Percentiles rank a stretch among this genome's conserved stretches.
Evolutionary conservation across 805 yeast species (phyloP).

Genomic region (Wickerhamomyces bovis): DNA sequence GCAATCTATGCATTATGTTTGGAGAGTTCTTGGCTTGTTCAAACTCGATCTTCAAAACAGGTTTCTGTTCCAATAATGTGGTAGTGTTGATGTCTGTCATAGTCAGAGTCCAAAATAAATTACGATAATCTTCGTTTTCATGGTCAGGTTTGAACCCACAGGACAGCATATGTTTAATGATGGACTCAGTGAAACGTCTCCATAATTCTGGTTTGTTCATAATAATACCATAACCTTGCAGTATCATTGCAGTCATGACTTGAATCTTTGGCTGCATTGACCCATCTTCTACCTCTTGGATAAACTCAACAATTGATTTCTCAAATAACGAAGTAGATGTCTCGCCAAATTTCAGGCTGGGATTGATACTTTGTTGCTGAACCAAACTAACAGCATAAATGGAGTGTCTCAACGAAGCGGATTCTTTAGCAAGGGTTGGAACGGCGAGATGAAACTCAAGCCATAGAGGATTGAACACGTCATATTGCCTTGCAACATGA

Average conservation of each 20-base stretch:
- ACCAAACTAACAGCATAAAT: conserved; percentile 6
- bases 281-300: neutral
- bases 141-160: neutral
- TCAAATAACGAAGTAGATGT: conserved; percentile 2
- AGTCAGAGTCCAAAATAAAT: neutral
- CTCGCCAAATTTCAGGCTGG: neutral
- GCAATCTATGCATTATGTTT: neutral
- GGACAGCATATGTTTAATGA: neutral
- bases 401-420: conserved; percentile 4
- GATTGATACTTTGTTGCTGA: neutral
- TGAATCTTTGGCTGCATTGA: neutral
- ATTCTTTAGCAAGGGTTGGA: conserved; percentile 2
- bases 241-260: neutral
- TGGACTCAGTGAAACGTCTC: neutral
- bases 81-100: neutral
- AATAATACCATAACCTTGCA: neutral
- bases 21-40: neutral
- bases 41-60: neutral
- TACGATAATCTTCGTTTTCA: neutral
- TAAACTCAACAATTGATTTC: conserved; percentile 2
- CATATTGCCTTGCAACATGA: conserved; percentile 2
- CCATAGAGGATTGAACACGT: neutral
- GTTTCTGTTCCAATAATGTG: neutral
- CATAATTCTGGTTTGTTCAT: neutral
- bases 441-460: conserved; percentile 1